phyloP scores from a whole-genome alignment of 129 eudicot species.

The Arctium lappa region DNA sequence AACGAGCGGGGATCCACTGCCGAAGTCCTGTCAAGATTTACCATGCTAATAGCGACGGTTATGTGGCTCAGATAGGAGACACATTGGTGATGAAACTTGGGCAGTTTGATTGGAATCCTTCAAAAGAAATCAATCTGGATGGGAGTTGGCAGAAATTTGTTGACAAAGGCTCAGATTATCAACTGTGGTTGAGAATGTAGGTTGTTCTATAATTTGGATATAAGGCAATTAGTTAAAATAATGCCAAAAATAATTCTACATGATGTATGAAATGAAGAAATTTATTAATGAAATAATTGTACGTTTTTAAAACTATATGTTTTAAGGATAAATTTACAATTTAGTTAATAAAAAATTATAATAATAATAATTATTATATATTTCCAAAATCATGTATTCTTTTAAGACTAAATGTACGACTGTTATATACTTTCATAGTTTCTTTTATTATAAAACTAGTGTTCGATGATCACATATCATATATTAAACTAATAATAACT shows the following conservation, averaged over 20 bases:
- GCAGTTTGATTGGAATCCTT: slow-evolving; percentile 55
- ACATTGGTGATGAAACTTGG: slow-evolving; percentile 59
- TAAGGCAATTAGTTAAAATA: not conserved
- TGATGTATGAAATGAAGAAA: too few species aligned
- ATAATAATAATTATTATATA: too few species aligned
- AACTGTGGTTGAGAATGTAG: slow-evolving; percentile 51
- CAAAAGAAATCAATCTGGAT: slow-evolving; percentile 50
- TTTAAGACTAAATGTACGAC: too few species aligned
- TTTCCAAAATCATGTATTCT: too few species aligned
- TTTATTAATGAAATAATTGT: too few species aligned
- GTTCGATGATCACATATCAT: too few species aligned
- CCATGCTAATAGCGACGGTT: slow-evolving; percentile 52
- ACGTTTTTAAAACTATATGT: not conserved
- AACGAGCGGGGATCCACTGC: slow-evolving; percentile 56
- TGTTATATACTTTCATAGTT: too few species aligned
- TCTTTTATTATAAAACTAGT: too few species aligned
- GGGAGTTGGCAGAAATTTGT: slow-evolving; percentile 66
- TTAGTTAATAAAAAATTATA: too few species aligned
- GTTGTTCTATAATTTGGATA: not conserved
- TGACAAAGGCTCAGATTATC: slow-evolving; percentile 57
- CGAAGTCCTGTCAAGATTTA: slow-evolving; percentile 58
- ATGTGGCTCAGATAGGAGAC: slow-evolving; percentile 55
- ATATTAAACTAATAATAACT: too few species aligned
- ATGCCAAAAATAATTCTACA: not conserved
- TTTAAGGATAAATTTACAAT: too few species aligned